Evolutionary conservation across 331 rosid species (phyloP), one percentile per base, ranked within the genome.

Genomic region (Quercus tomentella): DNA sequence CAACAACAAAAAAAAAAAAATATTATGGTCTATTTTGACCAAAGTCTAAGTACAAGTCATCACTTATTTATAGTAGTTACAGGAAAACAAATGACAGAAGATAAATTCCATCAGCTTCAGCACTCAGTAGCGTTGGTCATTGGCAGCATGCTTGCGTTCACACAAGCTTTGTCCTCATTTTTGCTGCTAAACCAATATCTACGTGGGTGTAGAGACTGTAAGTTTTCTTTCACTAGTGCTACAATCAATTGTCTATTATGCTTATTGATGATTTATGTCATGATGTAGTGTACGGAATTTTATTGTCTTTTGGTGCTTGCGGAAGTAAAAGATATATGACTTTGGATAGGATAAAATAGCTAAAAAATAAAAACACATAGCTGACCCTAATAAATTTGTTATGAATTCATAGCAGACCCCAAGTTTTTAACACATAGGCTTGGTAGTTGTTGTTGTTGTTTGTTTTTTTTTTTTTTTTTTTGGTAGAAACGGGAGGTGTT

Each of bases 101-200:
- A 81, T 80, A 88, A 18, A 89, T 91, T 31, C 97, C 97, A n/a
- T 92, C 96, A 51, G 97, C 97, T 56, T 92, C 94, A 3, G 86
- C 97, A 20, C 31, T 30, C 31, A 30, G 31, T 5, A 30, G 96
- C 97, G 51, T 61, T 92, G 85, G 82, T 89, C 56, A 83, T 92
- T 14, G 94, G 92, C 15, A 89, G 91, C 62, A 23, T 89, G 56
- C 92, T 92, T 61, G 96, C 96, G 43, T 58, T 92, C 37, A 49
- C 91, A 74, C 94, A 92, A 57, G 86, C 97, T 73, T 45, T 82
- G 55, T 79, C 69, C 97, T 92, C 84, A 89, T 92, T 75, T 77
- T 84, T 70, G 87, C 83, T 11, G 94, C 96, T 75, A 91, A 86
- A 76, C 97, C 96, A 81, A 76, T 92, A 26, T 79, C 83, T 92